These are phyloP conservation scores for Verticillium albo-atrum DNA, from an alignment of 2,329 filamentous ascomycete species.

Conservation along the genomic window DNA sequence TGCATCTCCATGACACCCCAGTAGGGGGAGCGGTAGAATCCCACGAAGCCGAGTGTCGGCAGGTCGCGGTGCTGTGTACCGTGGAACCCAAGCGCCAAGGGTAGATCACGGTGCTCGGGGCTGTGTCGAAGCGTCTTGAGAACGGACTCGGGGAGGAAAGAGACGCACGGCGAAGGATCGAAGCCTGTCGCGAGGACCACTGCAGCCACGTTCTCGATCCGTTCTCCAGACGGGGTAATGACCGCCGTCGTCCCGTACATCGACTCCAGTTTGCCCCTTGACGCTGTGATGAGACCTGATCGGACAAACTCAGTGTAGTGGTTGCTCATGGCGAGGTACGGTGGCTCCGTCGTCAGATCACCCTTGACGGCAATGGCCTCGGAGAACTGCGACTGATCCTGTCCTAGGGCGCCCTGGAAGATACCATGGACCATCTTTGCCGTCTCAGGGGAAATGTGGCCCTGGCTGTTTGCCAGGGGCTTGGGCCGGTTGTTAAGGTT, in stretches of 20 bases:
- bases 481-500: constrained; percentile 60
- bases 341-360: constrained; percentile 42
- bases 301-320: constrained; percentile 72
- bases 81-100: constrained; percentile 64
- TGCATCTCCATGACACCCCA: constrained; percentile 91
- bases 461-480: constrained; percentile 58
- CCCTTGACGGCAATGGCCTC: constrained; percentile 26
- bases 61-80: constrained; percentile 57
- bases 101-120: constrained; percentile 47
- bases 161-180: constrained; percentile 57
- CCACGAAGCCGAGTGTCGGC: constrained; percentile 69
- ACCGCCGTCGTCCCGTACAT: constrained; percentile 30
- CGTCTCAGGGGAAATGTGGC: constrained; percentile 56
- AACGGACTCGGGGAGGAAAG: constrained; percentile 56
- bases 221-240: constrained; percentile 15
- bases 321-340: constrained; percentile 66
- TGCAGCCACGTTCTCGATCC: constrained; percentile 55
- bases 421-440: constrained; percentile 51
- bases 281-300: constrained; percentile 52
- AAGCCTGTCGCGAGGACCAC: constrained; percentile 76
- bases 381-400: constrained; percentile 49
- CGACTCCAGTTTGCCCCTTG: constrained; percentile 40
- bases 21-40: constrained; percentile 79
- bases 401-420: constrained; percentile 43
- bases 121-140: constrained; percentile 55